Evolutionary conservation across 2,329 filamentous ascomycete genomes (phyloP), one percentile per base, ranked within the genome.

Genomic region (Talaromyces sp.): DNA sequence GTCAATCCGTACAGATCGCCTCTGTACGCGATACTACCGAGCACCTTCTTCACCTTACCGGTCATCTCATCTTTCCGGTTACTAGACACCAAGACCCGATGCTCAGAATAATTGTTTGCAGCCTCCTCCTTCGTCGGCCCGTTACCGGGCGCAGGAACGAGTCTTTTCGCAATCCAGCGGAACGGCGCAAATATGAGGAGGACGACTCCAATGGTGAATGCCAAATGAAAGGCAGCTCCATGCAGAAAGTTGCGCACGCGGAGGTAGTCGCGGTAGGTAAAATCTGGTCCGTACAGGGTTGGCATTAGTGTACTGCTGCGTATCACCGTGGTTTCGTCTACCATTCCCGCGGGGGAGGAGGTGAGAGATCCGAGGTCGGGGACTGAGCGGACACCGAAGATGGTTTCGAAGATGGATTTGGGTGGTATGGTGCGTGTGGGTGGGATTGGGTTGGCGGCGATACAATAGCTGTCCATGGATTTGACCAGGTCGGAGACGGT

Each of bases 311-410:
- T 81, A 75, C 83, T 85, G 45, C 78, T 83, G 57, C 84, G 80
- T 64, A 86, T 79, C 25, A 86, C 81, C 58, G 84, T 81, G 33
- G 80, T 78, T 37, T 76, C 72, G 61, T 87, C 84, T 8, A 79
- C 76, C 8, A 75, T 69, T 2, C 78, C 81, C 62, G 80, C 77
- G 1, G 81, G 69, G 10, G 79, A 81, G 39, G 78, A 80, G 7
- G 83, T 82, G 48, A 86, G 74, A 1, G 78, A 74, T n/a, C 84
- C 84, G 3, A 87, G 75, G 59, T 83, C 82, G 15, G 77, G 77
- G 33, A 84, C 75, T 15, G 73, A 73, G 54, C 79, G 78, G 11
- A 83, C 73, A 10, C 84, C 84, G 10, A 83, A 73, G 8, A 64
- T 61, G 70, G 63, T 64, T 57, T 70, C 57, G 60, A 66, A 37